These are phyloP conservation scores for Phytophthora crassamura DNA, from an alignment of 352 stramenopile species.

Conservation along the genomic window DNA sequence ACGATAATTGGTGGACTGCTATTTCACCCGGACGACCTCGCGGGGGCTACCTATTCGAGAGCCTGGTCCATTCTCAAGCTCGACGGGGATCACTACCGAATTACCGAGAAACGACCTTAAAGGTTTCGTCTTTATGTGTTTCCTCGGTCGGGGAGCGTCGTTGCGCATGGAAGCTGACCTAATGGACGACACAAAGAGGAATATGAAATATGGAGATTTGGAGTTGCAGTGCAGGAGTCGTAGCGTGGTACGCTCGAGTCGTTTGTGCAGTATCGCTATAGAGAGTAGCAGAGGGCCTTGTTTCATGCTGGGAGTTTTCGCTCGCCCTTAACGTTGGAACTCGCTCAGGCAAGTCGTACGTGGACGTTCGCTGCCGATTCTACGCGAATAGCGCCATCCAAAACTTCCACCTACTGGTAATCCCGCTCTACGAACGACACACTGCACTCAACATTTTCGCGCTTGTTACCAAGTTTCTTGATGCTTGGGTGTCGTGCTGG, in stretches of 20 bases:
- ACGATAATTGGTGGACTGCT: background rate
- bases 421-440: conserved; percentile 14
- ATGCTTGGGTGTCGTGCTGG: background rate
- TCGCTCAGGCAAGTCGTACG: conserved; percentile 15
- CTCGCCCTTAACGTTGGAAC: conserved; percentile 7
- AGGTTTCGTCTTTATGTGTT: conserved; percentile 20
- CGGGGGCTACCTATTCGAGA: background rate
- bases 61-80: background rate
- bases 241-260: conserved; percentile 6
- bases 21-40: background rate
- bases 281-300: background rate
- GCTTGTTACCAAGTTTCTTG: background rate
- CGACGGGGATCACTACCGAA: conserved; percentile 4
- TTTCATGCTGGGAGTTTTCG: conserved; percentile 6
- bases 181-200: conserved; percentile 10
- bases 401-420: conserved; percentile 19
- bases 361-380: conserved; percentile 20
- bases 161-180: conserved; percentile 21
- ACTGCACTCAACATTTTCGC: conserved; percentile 12
- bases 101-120: conserved; percentile 18
- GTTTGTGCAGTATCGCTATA: conserved; percentile 12
- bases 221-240: conserved; percentile 6
- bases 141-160: conserved; percentile 12
- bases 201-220: too few relatives aligned
- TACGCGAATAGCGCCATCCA: background rate